phyloP scores from a whole-genome alignment of 164 flowering plant genomes.

The Tetracentron sinense region DNA sequence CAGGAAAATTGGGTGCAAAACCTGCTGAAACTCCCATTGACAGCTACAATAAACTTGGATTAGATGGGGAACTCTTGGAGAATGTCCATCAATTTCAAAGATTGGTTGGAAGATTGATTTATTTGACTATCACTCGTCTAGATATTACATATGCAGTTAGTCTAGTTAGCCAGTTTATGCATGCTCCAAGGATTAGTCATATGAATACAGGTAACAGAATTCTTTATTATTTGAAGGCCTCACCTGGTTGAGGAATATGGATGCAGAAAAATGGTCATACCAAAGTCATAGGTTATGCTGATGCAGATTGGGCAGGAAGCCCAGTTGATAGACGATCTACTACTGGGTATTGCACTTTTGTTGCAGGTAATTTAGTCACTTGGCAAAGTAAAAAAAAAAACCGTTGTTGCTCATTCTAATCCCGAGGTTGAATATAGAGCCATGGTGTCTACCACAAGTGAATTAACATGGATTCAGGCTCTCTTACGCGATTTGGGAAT shows the following conservation, averaged over 20 bases:
- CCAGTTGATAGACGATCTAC: not conserved
- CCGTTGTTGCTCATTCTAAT: not conserved
- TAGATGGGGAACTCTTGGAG: not conserved
- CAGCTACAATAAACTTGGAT: not conserved
- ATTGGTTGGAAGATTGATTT: slow-evolving; percentile 3
- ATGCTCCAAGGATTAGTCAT: not conserved
- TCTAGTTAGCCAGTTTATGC: not conserved
- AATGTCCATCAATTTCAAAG: not conserved
- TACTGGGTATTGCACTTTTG: slow-evolving; percentile 2
- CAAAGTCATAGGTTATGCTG: too few relatives aligned
- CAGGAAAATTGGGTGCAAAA: not conserved
- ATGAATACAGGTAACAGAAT: not conserved
- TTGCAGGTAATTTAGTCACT: not conserved
- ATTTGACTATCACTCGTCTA: not conserved
- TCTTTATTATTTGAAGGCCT: not conserved
- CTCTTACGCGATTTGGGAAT: not conserved
- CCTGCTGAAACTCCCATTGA: not conserved
- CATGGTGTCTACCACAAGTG: slow-evolving; percentile 1
- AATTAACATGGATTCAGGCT: not conserved
- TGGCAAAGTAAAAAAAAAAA: slow-evolving; percentile 12
- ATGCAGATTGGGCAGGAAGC: slow-evolving; percentile 1
- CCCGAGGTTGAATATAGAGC: not conserved
- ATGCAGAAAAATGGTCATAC: too few relatives aligned
- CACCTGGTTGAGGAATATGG: not conserved
- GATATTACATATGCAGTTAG: not conserved